Evolutionary conservation across 805 yeast genomes (phyloP), one percentile per base, ranked within the genome.

Genomic region (Ogataea naganishii): DNA sequence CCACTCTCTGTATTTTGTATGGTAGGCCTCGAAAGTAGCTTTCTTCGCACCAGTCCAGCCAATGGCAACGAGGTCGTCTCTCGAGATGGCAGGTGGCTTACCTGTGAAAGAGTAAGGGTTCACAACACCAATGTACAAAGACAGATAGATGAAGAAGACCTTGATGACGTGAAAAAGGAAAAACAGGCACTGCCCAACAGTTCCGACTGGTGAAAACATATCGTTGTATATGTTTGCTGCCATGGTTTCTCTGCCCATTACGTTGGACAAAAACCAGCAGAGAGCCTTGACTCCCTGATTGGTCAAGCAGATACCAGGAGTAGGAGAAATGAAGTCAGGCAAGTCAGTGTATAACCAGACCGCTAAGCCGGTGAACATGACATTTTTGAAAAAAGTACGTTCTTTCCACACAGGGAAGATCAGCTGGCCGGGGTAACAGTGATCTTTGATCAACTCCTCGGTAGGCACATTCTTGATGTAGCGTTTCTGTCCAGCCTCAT

Each of bases 11-110:
- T 74, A 80, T 45, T 59, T 65, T 37, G 75, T 80, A 46, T 71
- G 72, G 66, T 79, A 89, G 39, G 75, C 85, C 23, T 73, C 80
- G 17, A 73, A 59, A 14, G 78, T 67, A 10, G 80, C 80, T 42
- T 77, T 76, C 54, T 77, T 80, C 15, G 92, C 69, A 31, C 96
- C 95, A n/a, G 96, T 85, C 97, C 97, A 92, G 28, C 97, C 97
- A 41, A 88, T 60, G 4, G 57, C 55, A 20, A 75, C 41, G 43
- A 88, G 66, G 35, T 69, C 62, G 12, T 78, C 84, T 37, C 63
- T 63, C 29, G 70, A 60, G 27, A 64, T 42, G 10, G 43, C 48
- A 6, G 56, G 44, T 9, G 55, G 34, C 31, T 54, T 55, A 31
- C 51, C 48, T 45, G 62, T 66, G 40, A 75, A 48, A 6, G 74